These are phyloP conservation scores for Ricinus communis DNA, from an alignment of 345 rosid genomes.

Conservation along the genomic window DNA sequence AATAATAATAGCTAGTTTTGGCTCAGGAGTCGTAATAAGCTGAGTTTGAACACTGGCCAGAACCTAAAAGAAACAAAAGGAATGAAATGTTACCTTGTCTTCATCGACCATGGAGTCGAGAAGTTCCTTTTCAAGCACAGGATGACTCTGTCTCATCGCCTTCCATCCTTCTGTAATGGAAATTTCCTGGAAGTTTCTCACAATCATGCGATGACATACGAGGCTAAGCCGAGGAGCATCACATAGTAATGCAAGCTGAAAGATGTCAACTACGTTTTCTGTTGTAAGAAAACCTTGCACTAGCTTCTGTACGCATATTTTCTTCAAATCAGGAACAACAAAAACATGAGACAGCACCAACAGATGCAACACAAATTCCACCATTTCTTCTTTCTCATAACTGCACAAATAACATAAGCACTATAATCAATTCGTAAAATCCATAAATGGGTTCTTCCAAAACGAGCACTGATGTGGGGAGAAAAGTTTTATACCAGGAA, in stretches of 20 bases:
- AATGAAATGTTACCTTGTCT: slow-evolving; percentile 41
- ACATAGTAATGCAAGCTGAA: slow-evolving; percentile 81
- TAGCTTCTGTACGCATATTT: slow-evolving; percentile 54
- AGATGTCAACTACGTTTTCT: slow-evolving; percentile 74
- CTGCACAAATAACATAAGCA: slow-evolving; percentile 40
- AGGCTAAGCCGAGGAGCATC: slow-evolving; percentile 73
- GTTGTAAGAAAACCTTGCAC: slow-evolving; percentile 61
- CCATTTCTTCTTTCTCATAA: slow-evolving; percentile 66
- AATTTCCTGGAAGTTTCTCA: slow-evolving; percentile 50
- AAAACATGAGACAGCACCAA: slow-evolving; percentile 77
- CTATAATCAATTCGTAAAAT: too few species aligned
- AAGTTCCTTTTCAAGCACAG: slow-evolving; percentile 72
- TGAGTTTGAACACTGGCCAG: too few species aligned
- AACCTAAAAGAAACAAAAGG: neutral
- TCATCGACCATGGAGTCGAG: slow-evolving; percentile 48
- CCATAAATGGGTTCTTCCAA: too few species aligned
- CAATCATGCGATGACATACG: slow-evolving; percentile 66
- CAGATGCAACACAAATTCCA: slow-evolving; percentile 55
- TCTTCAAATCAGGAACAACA: slow-evolving; percentile 66
- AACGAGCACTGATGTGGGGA: neutral
- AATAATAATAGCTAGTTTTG: neutral
- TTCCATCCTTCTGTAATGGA: slow-evolving; percentile 68
- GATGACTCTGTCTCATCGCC: slow-evolving; percentile 79
- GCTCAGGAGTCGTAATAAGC: too few species aligned
- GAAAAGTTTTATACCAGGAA: slow-evolving; percentile 54